These are phyloP conservation scores for Paraurostyla sp. DNA, from an alignment of 73 alveolate species.

Conservation along the genomic window DNA sequence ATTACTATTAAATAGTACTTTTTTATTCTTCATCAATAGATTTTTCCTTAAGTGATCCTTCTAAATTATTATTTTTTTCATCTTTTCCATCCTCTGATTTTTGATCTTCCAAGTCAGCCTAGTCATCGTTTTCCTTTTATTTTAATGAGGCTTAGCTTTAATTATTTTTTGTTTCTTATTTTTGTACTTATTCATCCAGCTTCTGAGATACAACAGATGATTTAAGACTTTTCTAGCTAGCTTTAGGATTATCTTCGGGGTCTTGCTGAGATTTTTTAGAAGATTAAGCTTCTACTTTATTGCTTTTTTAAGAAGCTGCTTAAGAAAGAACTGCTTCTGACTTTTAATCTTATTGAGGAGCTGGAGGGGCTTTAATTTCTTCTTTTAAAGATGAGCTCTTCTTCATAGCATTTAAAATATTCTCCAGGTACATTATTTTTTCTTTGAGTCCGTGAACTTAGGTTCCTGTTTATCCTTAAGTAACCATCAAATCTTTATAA, in stretches of 20 bases:
- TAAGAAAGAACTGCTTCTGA: not conserved
- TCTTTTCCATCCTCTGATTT: not conserved
- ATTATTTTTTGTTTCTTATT: too few species aligned
- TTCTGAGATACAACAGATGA: too few species aligned
- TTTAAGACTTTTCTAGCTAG: too few species aligned
- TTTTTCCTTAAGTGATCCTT: not conserved
- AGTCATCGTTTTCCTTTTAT: too few species aligned
- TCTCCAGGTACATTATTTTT: constrained; percentile 72
- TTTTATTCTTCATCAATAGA: not conserved
- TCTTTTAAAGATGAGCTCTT: not conserved
- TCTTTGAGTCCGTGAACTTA: constrained; percentile 75
- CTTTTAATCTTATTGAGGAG: too few species aligned
- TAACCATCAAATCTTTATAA: constrained; percentile 60
- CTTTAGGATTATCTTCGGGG: too few species aligned
- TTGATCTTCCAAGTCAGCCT: too few species aligned
- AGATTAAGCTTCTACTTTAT: too few species aligned
- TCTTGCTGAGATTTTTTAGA: too few species aligned
- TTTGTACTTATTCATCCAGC: too few species aligned
- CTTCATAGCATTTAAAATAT: constrained; percentile 23
- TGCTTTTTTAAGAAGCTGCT: not conserved
- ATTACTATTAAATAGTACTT: not conserved
- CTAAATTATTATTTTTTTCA: not conserved
- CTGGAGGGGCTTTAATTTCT: constrained; percentile 17
- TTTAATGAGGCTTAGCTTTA: too few species aligned
- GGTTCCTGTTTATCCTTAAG: constrained; percentile 49